Base-by-base conservation (phyloP, 768 basidiomycete genomes). In the Mycena vulgaris region DNA sequence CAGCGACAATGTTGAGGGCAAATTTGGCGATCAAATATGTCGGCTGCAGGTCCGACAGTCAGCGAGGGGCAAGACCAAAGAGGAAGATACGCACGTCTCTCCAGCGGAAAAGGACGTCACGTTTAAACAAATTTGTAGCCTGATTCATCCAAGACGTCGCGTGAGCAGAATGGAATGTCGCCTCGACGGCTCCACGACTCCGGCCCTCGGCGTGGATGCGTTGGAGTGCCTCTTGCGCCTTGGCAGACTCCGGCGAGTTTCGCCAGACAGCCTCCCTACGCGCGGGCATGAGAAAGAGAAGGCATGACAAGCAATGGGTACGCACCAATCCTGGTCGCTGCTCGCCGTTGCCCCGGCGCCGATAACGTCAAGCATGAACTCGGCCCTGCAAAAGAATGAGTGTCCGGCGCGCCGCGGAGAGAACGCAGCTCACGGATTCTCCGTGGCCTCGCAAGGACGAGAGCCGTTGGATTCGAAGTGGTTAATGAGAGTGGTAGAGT, bases 401-500 rank as follows among this genome's bases (percentile, higher is more conserved):
- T 27, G 37, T 55, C 5, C 40, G 51, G 16, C 13, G 9, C 17
- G n/a, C 11, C n/a, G 45, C n/a, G n/a, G 42, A 11, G 47, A 27
- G 25, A 6, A 37, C 40, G n/a, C n/a, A 30, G 73, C 85, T 70
- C 74, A 92, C 92, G 95, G 94, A 76, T 97, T 97, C 78, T 90
- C 95, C 0, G 85, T 83, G 5, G 85, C 76, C 0, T 84, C 82
- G 68, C 95, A 96, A n/a, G 74, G 75, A 3, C 89, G 83, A 0
- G 89, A 90, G 33, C 94, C 93, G 56, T 90, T 90, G 5, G 76
- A 75, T 77, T 94, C 90, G 70, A 97, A 95, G 79, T 97, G 96
- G n/a, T 85, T 76, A 63, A 95, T 89, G 23, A 96, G 78, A 0
- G 88, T 88, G 10, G 84, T 77, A 0, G 93, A 84, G 66, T 91